Conservation (phyloP, 1,284 basidiomycete species). For the Vanrija sp. region DNA sequence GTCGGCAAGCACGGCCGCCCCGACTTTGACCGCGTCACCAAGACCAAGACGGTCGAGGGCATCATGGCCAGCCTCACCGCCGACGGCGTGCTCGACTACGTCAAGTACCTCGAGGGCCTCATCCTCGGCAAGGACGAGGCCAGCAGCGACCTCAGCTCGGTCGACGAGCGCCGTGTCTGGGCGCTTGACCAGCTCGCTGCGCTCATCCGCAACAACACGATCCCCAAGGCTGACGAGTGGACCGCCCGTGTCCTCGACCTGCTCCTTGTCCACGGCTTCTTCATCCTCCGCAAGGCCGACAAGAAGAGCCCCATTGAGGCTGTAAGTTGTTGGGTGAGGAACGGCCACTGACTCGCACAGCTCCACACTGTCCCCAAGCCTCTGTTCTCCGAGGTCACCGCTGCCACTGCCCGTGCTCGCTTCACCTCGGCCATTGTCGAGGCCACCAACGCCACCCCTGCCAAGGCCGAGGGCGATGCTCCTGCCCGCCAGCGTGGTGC, state of each 20-base stretch:
- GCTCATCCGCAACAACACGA: constrained; percentile 71
- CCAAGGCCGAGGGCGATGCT: constrained; percentile 48
- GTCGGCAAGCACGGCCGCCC: constrained; percentile 79
- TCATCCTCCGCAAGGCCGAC: constrained; percentile 65
- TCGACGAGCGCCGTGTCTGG: constrained; percentile 54
- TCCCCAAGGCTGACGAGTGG: constrained; percentile 79
- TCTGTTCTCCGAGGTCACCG: constrained; percentile 66
- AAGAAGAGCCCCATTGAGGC: constrained; percentile 61
- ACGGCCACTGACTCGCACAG: constrained; percentile 46
- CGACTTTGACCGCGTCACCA: constrained; percentile 88
- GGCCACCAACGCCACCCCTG: constrained; percentile 57
- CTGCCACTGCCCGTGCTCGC: constrained; percentile 43
- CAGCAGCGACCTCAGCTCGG: constrained; percentile 46
- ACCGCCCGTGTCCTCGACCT: constrained; percentile 72
- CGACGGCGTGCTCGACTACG: constrained; percentile 73
- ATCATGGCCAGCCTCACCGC: constrained; percentile 72
- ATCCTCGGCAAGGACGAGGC: constrained; percentile 54
- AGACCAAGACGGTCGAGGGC: constrained; percentile 86
- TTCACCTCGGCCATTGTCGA: constrained; percentile 47
- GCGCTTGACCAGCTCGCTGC: constrained; percentile 79
- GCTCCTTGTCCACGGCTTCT: constrained; percentile 77
- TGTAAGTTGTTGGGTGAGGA: constrained; percentile 53
- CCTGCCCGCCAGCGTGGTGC: constrained; percentile 58
- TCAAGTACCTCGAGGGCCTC: constrained; percentile 65
- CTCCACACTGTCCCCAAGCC: constrained; percentile 63